A percentile compares a stretch with the other conserved stretches of the same genome.
These are phyloP conservation scores for Exophiala sideris DNA, from an alignment of 2,329 filamentous ascomycete species.

Conservation along the genomic window DNA sequence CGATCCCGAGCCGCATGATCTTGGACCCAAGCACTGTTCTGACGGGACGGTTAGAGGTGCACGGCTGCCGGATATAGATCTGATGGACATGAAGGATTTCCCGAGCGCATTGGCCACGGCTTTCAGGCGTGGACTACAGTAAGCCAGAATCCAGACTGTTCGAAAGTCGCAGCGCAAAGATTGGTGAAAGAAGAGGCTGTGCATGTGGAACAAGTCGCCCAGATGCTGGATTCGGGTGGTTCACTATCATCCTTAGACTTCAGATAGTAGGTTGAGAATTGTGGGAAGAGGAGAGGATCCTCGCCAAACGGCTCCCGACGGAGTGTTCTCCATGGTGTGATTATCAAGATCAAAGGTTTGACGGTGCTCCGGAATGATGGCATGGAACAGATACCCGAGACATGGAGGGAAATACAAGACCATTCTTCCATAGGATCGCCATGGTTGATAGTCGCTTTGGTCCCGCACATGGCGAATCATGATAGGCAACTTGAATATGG, in stretches of 20 bases:
- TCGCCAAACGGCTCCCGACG: background rate
- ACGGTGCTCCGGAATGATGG: background rate
- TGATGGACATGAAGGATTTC: background rate
- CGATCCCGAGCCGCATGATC: background rate
- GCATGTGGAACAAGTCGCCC: slow-evolving; percentile 11
- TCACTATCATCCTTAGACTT: slow-evolving; percentile 2
- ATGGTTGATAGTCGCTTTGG: background rate
- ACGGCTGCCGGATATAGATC: background rate
- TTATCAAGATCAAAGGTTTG: too few species aligned
- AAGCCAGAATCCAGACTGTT: slow-evolving; percentile 16
- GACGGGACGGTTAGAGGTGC: background rate
- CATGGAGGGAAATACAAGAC: background rate
- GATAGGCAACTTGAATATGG: background rate
- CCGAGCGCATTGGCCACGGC: background rate
- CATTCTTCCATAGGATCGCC: background rate
- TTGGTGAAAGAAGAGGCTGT: background rate
- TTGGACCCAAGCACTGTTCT: background rate
- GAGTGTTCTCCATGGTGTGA: background rate
- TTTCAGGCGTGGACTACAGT: background rate
- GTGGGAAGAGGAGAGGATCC: slow-evolving; percentile 8
- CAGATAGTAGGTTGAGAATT: slow-evolving; percentile 2
- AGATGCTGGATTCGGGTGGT: background rate
- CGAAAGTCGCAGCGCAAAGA: slow-evolving; percentile 2
- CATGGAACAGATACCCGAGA: slow-evolving; percentile 9
- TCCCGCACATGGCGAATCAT: slow-evolving; percentile 17